Base-by-base conservation (phyloP, 306 rosid genomes). In the Purshia tridentata region DNA sequence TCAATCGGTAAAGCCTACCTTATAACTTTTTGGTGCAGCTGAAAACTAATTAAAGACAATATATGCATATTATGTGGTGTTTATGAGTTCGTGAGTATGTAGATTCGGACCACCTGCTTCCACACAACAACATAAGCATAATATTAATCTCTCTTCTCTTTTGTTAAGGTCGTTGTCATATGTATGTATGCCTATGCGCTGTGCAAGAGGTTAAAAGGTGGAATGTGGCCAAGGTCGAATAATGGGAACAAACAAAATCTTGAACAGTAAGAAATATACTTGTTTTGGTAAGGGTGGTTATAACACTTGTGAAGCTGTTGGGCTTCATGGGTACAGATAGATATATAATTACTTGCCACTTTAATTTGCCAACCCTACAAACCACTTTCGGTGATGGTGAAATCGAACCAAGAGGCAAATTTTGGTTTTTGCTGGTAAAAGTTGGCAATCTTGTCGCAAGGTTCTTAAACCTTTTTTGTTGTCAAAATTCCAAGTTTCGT, bases 371-470 rank as follows among this genome's bases (percentile, higher is more conserved):
- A 65, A 46, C n/a, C 41, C 74, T 20, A 22, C 11, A 69, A 65
- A 48, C 53, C 29, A 23, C 65, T 74, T 71, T 78, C 16, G 61
- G 80, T 65, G 86, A 79, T 60, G 53, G 63, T 46, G 29, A 29
- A 58, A 72, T 35, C 41, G 70, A 55, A 60, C 20, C 47, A 42
- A 58, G 48, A 15, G 35, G 35, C 50, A 13, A 61, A 77, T n/a
- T n/a, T n/a, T n/a, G 18, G 6, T 49, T 66, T 42, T 50, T 70
- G 55, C 37, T 14, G 60, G 76, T 54, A 70, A 35, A 77, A 77
- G 77, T 81, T 57, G 84, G 86, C 80, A 46, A 71, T 66, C 59
- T 76, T 72, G 60, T 49, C 72, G 76, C 46, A 13, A 41, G 49
- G 44, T 69, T 59, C 14, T 61, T 44, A 39, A 1, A 23, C 35